These are phyloP conservation scores for Theobroma cacao DNA, from an alignment of 345 rosid genomes.

Conservation along the genomic window DNA sequence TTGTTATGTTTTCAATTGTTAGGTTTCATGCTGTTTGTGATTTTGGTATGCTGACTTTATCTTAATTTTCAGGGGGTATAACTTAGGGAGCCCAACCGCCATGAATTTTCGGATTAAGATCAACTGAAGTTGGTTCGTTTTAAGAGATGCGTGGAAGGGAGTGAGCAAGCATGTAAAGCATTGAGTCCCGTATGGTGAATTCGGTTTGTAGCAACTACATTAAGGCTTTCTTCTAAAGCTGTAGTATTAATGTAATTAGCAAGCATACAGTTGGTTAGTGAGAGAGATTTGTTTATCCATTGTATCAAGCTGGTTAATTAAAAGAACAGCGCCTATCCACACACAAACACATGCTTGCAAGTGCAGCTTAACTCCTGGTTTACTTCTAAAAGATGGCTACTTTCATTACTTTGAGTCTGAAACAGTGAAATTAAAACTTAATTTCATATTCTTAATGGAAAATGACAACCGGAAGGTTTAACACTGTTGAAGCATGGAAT, in stretches of 20 bases:
- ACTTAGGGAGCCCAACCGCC: neutral
- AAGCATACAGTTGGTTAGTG: neutral
- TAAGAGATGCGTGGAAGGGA: neutral
- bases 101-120: constrained; percentile 8
- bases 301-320: neutral
- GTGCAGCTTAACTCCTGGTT: too few relatives aligned
- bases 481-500: neutral
- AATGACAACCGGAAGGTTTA: neutral
- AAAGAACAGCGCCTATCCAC: neutral
- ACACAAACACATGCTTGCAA: neutral
- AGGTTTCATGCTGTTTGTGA: neutral
- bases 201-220: constrained; percentile 2
- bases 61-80: constrained; percentile 28
- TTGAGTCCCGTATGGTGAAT: neutral
- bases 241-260: constrained; percentile 19
- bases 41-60: neutral
- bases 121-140: constrained; percentile 1
- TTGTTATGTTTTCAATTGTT: neutral
- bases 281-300: constrained; percentile 9
- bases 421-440: too few relatives aligned
- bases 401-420: too few relatives aligned
- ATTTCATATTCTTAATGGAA: too few relatives aligned
- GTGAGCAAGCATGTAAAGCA: constrained; percentile 16
- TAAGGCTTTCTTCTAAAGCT: constrained; percentile 8
- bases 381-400: too few relatives aligned